Base-by-base conservation (phyloP, 768 basidiomycete species). In the Paxillus rubicundulus region DNA sequence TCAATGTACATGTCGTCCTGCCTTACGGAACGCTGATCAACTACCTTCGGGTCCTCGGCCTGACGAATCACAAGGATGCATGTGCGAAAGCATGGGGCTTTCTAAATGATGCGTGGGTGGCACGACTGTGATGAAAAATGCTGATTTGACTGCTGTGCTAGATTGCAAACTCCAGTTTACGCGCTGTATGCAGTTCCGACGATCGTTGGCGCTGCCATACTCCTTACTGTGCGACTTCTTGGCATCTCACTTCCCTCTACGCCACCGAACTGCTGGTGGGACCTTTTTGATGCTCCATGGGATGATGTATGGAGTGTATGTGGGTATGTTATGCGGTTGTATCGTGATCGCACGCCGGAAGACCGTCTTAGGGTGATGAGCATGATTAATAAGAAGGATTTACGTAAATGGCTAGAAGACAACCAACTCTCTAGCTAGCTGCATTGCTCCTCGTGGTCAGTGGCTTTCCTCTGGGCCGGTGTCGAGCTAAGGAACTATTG, bases 11-110 rank as follows among this genome's bases (percentile, higher is more conserved):
- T 61, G 90, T 96, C 41, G 89, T 92, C 10, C 75, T 98, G 30
- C 94, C 96, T 3, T 98, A 98, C 59, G 92, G 89, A 32, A 93
- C 92, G 6, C 80, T 98, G 50, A 87, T 98, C 60, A 98, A 97
- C 72, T 98, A 99, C 70, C 75, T 97, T 66, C 79, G 90, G 54
- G 81, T 98, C 18, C 80, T 99, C 17, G 92, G 91, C n/a, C 74
- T 99, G 55, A 86, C 86, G 13, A 77, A 82, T 53, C 82, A 84
- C 52, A 79, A 78, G 37, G 79, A 81, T 48, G 88, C 84, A 9
- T 89, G 90, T 53, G 79, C 82, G 21, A 77, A 74, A 52, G 92
- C 93, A 18, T 99, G 97, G 97, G 92, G 92, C 0, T 97, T 91
- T 61, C 76, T 98, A 18, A 99, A 98, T 61, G 97, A 98, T 68